Percentiles rank a stretch among this genome's conserved stretches.
phyloP scores from a whole-genome alignment of 2,329 filamentous ascomycete genomes.

The Neonectria neomacrospora region DNA sequence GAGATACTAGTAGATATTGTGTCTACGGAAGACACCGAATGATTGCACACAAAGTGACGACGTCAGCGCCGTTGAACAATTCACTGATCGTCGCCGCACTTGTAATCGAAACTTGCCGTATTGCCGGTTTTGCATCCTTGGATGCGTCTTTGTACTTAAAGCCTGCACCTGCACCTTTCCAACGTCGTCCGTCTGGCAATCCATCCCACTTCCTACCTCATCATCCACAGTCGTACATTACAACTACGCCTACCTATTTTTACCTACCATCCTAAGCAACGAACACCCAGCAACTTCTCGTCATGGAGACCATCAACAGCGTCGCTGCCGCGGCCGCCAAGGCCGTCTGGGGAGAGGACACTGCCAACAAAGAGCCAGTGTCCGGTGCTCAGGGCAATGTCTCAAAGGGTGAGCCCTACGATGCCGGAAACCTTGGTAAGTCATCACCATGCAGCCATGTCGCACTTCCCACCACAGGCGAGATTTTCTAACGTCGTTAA shows the following conservation, averaged over 20 bases:
- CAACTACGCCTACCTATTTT: neutral
- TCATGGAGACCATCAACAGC: slow-evolving; percentile 74
- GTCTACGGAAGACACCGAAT: neutral
- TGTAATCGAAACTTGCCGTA: slow-evolving; percentile 12
- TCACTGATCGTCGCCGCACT: neutral
- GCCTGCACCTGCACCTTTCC: neutral
- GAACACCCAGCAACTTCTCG: neutral
- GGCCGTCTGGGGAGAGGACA: slow-evolving; percentile 57
- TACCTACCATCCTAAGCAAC: neutral
- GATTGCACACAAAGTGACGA: slow-evolving; percentile 4
- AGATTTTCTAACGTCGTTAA: neutral
- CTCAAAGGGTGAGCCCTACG: slow-evolving; percentile 76
- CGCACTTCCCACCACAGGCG: neutral
- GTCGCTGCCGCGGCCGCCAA: slow-evolving; percentile 56
- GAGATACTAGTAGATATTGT: neutral
- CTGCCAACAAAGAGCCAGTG: slow-evolving; percentile 69
- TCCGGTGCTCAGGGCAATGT: slow-evolving; percentile 77
- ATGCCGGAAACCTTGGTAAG: slow-evolving; percentile 77
- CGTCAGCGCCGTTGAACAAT: slow-evolving; percentile 8
- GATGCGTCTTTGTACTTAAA: neutral
- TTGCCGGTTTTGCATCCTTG: neutral
- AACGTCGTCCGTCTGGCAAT: slow-evolving; percentile 15
- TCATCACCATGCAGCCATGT: neutral
- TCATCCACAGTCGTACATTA: neutral
- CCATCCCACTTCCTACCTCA: slow-evolving; percentile 3